Base-by-base conservation (phyloP, 164 flowering plant species). In the Piper betle region DNA sequence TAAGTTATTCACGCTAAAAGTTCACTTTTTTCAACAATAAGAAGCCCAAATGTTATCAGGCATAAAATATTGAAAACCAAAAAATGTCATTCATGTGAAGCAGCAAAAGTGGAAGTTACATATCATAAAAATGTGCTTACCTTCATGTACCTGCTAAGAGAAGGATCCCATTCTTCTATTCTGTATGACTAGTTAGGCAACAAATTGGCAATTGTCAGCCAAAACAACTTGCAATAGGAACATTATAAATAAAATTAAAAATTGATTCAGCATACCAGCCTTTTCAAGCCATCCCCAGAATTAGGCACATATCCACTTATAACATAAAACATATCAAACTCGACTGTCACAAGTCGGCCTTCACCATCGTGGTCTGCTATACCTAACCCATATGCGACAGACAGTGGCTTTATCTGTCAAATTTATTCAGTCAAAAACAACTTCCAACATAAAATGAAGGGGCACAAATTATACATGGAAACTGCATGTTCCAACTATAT, bases 211-310 rank as follows among this genome's bases (percentile, higher is more conserved):
- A 64, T 38, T 0, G 59, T 53, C 42, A 13, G 57, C 46, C 43
- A 54, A 4, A 9, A 48, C 50, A 52, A 6, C 5, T 7, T 42
- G 16, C 1, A 4, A 60, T 53, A 37, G 60, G 48, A 20, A 62
- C 19, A 52, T 37, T 42, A 19, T 38, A 25, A 2, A 40, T 1
- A 53, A 54, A 53, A 16, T 57, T 58, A 17, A 58, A 13, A 15
- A 4, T 15, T 10, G 39, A 39, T n/a, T 2, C 37, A 4, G 33
- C 55, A 53, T 85, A 91, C 96, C 96, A 94, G 77, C 75, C 99
- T 74, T 75, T 53, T 84, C 61, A 94, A 77, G 53, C 99, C 99
- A 72, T 94, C 99, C 59, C 99, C 96, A 67, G 97, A 94, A 75
- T 94, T 94, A 53, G 99, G 99, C 63, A 94, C 95, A 72, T 94